Conservation (phyloP, 441 rosid genomes). For the Erysimum cheiri region DNA sequence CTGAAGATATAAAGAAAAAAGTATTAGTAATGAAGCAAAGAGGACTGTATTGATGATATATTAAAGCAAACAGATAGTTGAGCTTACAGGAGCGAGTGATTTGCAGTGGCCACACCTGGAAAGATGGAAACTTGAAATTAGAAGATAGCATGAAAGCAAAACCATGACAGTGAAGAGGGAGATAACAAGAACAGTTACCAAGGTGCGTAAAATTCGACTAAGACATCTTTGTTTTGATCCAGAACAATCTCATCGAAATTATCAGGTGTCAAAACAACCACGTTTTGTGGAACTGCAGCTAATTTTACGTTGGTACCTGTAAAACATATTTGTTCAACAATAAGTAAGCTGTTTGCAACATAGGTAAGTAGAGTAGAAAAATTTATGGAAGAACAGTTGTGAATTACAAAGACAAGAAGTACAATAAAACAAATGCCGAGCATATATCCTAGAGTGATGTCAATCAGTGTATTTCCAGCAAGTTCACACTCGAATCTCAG, state of each 20-base stretch:
- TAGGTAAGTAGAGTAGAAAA: constrained; percentile 5
- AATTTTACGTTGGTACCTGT: constrained; percentile 90
- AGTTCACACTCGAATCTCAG: neutral
- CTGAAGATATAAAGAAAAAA: constrained; percentile 45
- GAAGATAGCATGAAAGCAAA: constrained; percentile 30
- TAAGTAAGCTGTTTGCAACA: constrained; percentile 3
- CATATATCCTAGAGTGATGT: constrained; percentile 4
- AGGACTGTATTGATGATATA: neutral
- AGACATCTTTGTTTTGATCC: constrained; percentile 81
- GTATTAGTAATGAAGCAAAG: constrained; percentile 8
- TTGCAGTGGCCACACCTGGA: constrained; percentile 85
- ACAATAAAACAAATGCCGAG: neutral
- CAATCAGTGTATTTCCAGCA: constrained; percentile 14
- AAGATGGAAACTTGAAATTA: constrained; percentile 26
- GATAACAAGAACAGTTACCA: constrained; percentile 56
- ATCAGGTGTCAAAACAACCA: constrained; percentile 68
- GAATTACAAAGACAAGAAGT: constrained; percentile 1
- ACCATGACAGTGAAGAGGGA: neutral
- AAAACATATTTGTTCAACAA: constrained; percentile 29
- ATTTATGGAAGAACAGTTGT: neutral
- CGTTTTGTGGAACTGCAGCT: constrained; percentile 71
- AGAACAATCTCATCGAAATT: constrained; percentile 80
- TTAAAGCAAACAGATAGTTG: constrained; percentile 1
- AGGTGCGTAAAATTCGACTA: constrained; percentile 97
- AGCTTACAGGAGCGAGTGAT: constrained; percentile 77